Evolutionary conservation across 78 protist species (phyloP).

Genomic region (Mastigamoeba balamuthi): DNA sequence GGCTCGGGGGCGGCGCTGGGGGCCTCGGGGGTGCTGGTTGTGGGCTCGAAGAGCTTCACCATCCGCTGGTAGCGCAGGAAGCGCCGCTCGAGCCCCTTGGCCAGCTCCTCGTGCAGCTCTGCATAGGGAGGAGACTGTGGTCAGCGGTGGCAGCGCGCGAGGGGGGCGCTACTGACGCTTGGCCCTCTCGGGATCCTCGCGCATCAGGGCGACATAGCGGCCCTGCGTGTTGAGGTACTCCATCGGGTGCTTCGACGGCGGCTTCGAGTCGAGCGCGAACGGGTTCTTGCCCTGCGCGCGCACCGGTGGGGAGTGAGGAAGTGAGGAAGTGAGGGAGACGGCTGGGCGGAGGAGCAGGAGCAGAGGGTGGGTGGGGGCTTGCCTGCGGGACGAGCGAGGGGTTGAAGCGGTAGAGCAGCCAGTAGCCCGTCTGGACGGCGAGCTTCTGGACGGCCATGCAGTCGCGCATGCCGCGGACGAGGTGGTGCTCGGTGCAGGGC

Average conservation of each 20-base stretch:
- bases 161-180: too few species aligned
- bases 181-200: not conserved
- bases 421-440: slow-evolving; percentile 59
- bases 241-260: not conserved
- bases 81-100: not conserved
- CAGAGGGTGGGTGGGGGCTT: too few species aligned
- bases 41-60: not conserved
- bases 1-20: not conserved
- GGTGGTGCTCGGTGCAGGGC: slow-evolving; percentile 50
- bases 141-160: too few species aligned
- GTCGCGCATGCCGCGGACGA: not conserved
- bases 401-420: slow-evolving; percentile 63
- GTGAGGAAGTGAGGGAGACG: too few species aligned
- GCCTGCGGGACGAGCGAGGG: too few species aligned
- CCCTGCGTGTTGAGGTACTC: not conserved
- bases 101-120: not conserved
- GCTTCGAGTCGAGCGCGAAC: not conserved
- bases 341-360: too few species aligned
- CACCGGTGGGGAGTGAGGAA: too few species aligned
- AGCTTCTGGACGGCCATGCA: not conserved
- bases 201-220: not conserved
- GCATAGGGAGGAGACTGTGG: not conserved
- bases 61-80: not conserved
- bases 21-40: too few species aligned
- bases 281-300: not conserved